Base-by-base conservation (phyloP, 1,139 yeast species). In the Insectozyma bohioensis region DNA sequence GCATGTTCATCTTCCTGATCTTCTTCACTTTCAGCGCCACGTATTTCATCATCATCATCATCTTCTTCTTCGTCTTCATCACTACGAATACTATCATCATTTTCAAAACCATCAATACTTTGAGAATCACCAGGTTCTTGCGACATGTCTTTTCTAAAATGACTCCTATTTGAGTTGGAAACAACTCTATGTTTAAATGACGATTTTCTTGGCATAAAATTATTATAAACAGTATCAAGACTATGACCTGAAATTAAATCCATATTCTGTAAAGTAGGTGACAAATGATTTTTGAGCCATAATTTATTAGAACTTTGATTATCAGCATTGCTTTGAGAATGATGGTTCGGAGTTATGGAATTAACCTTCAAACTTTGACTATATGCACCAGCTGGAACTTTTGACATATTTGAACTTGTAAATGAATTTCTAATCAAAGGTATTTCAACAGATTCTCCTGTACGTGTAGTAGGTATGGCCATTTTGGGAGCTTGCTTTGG, bases 391-490 rank as follows among this genome's bases (percentile, higher is more conserved):
- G 19, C 31, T 11, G 34, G 31, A 11, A 35, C 30, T 16, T 40
- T 34, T 4, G 32, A 19, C 2, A 34, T 30, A 25, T 28, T 37
- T 8, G 41, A 31, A 26, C 31, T 39, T 11, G 47, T 47, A 48
- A 44, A 51, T 5, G 58, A 49, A 20, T 53, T 58, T 40, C 59
- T 56, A 11, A 66, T 52, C 1, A 75, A 70, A 1, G 85, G 82
- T 14, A 85, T 84, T 49, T 85, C 94, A 5, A 85, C 75, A 0
- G 92, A 75, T 46, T 80, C 94, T 2, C 95, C 95, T 20, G 78
- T 74, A 39, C 88, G 60, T 0, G 94, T 83, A 0, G 95, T 85
- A 0, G 95, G 92, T 24, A 85, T 85, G 0, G 95, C 85, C 81
- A 85, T 78, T 47, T 72, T 73, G 1, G 90, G 92, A 0, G 90